A percentile compares a stretch with the other conserved stretches of the same genome.
Conservation (phyloP, 192 early-diverging fungal genomes). For the Mortierella claussenii region DNA sequence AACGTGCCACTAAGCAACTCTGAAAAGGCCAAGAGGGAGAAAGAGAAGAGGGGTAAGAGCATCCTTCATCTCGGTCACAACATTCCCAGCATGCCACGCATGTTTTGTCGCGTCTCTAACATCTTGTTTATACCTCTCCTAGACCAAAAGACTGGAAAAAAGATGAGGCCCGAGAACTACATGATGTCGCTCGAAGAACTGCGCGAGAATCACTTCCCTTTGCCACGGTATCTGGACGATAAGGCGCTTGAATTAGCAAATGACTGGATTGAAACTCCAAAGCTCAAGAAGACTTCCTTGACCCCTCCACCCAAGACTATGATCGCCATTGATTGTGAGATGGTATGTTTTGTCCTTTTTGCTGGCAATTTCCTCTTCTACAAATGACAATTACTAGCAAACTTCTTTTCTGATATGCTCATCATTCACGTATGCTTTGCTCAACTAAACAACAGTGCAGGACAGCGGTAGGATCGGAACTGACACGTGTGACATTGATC, state of each 20-base stretch:
- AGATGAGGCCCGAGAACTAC: conserved; percentile 54
- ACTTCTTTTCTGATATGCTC: too few species aligned
- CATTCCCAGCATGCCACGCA: neutral
- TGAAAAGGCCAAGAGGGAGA: conserved; percentile 45
- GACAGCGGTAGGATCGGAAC: conserved; percentile 29
- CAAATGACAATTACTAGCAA: too few species aligned
- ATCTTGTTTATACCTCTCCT: neutral
- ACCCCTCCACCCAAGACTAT: conserved; percentile 50
- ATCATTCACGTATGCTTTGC: too few species aligned
- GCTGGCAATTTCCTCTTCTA: too few species aligned
- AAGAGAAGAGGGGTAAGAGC: conserved; percentile 35
- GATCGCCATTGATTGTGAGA: conserved; percentile 72
- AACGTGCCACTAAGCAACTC: conserved; percentile 53
- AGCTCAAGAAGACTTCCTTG: conserved; percentile 22
- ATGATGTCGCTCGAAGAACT: conserved; percentile 56
- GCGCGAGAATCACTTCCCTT: conserved; percentile 54
- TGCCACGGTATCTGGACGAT: conserved; percentile 54
- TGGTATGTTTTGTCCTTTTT: too few species aligned
- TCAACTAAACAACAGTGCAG: conserved; percentile 27
- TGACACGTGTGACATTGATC: conserved; percentile 66
- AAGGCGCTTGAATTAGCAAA: conserved; percentile 16
- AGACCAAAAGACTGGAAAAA: conserved; percentile 22
- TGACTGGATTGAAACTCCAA: conserved; percentile 62
- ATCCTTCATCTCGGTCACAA: too few species aligned
- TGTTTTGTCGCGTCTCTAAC: neutral